Conservation (phyloP, 2,329 filamentous ascomycete genomes). For the Ceratocystis variospora region DNA sequence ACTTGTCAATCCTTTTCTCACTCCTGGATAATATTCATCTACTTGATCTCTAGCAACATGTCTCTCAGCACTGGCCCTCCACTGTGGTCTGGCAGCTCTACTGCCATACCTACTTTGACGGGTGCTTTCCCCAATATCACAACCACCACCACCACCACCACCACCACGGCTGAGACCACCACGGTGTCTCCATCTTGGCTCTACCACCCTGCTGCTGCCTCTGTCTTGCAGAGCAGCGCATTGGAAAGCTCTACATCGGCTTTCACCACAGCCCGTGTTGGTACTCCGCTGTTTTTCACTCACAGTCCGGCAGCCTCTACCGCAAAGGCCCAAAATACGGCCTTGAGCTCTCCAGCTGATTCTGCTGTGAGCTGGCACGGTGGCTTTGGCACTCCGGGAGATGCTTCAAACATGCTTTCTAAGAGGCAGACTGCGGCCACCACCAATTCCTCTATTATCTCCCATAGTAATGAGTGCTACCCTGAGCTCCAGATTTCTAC, state of each 20-base stretch:
- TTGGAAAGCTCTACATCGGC: background rate
- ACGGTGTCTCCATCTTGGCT: background rate
- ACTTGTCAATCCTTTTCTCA: too few species aligned
- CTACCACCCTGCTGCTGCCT: background rate
- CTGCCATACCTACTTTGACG: background rate
- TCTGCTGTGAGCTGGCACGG: background rate
- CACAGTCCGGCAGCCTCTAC: background rate
- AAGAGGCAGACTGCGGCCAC: background rate
- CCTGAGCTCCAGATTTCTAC: constrained; percentile 11
- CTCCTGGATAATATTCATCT: background rate
- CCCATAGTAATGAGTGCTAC: constrained; percentile 5
- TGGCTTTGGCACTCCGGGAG: background rate
- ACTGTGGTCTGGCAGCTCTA: background rate
- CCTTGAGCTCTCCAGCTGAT: background rate
- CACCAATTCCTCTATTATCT: background rate
- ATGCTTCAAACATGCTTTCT: background rate
- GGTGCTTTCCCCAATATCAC: background rate
- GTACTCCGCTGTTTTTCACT: constrained; percentile 8
- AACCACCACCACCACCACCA: background rate
- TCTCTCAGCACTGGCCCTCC: background rate
- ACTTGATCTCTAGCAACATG: background rate
- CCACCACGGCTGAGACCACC: background rate
- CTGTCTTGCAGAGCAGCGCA: background rate
- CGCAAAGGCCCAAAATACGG: background rate
- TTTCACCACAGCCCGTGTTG: constrained; percentile 6